Evolutionary conservation across 306 rosid species (phyloP).

Genomic region (Ceratonia siliqua): DNA sequence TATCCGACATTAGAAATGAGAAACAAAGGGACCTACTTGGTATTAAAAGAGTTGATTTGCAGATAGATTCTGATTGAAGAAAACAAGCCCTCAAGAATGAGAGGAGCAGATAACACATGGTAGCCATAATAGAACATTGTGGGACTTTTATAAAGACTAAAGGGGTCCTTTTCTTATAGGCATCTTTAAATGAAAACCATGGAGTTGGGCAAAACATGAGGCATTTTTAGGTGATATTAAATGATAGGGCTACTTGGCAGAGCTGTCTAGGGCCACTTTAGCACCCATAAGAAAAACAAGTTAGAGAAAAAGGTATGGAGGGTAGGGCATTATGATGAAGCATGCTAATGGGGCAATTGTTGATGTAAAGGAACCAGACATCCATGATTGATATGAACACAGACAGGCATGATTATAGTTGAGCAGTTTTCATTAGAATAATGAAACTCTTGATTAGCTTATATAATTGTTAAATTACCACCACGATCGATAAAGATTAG

Average conservation of each 20-base stretch:
- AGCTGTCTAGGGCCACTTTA: constrained; percentile 65
- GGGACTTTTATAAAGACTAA: constrained; percentile 41
- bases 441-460: constrained; percentile 35
- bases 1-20: no score
- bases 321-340: constrained; percentile 49
- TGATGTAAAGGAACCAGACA: constrained; percentile 61
- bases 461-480: constrained; percentile 35
- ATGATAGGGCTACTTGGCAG: constrained; percentile 36
- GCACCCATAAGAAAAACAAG: constrained; percentile 43
- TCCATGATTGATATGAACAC: constrained; percentile 61
- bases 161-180: constrained; percentile 39
- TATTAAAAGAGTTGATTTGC: constrained; percentile 11
- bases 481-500: constrained; percentile 42
- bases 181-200: constrained; percentile 64
- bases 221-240: constrained; percentile 37
- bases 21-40: constrained; percentile 45
- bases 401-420: constrained; percentile 45
- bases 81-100: constrained; percentile 37
- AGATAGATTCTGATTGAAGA: constrained; percentile 34
- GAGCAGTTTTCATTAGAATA: constrained; percentile 49
- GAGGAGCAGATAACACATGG: constrained; percentile 52
- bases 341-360: constrained; percentile 64
- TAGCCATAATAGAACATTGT: constrained; percentile 55
- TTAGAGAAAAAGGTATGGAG: constrained; percentile 39
- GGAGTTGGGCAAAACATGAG: constrained; percentile 46